A percentile compares a stretch with the other conserved stretches of the same genome.
phyloP scores from a whole-genome alignment of 2,329 filamentous ascomycete genomes.

The Colletotrichum spaethianum region DNA sequence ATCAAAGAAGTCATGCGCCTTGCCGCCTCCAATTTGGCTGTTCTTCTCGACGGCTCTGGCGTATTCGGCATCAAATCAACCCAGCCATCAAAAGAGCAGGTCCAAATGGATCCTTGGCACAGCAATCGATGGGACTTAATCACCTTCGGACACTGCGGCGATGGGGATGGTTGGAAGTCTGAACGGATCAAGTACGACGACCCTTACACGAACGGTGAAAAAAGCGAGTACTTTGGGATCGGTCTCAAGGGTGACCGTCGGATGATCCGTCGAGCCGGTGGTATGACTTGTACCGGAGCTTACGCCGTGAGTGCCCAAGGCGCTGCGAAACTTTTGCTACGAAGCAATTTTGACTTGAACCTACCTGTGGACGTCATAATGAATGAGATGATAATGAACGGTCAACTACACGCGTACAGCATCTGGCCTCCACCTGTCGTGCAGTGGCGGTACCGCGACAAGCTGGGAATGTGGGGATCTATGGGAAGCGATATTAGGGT shows the following conservation, averaged over 20 bases:
- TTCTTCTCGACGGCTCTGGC: constrained; percentile 19
- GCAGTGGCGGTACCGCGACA: constrained; percentile 46
- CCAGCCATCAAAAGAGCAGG: background rate
- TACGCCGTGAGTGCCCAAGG: constrained; percentile 48
- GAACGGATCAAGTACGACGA: constrained; percentile 24
- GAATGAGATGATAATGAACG: constrained; percentile 41
- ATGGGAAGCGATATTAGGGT: constrained; percentile 45
- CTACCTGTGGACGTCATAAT: constrained; percentile 48
- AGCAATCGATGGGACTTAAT: constrained; percentile 45
- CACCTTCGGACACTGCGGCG: constrained; percentile 45
- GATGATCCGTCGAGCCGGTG: constrained; percentile 44
- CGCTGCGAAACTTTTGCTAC: constrained; percentile 47
- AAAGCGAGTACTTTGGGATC: constrained; percentile 41
- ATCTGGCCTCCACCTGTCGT: constrained; percentile 46
- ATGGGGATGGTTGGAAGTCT: constrained; percentile 37
- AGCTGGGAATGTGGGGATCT: constrained; percentile 45
- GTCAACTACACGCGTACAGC: constrained; percentile 45
- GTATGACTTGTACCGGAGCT: constrained; percentile 46
- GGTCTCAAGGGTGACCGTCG: constrained; percentile 43
- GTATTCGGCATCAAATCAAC: constrained; percentile 10
- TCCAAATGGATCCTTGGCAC: constrained; percentile 43
- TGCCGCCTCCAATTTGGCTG: constrained; percentile 18
- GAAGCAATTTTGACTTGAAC: constrained; percentile 45
- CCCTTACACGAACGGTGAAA: constrained; percentile 13
- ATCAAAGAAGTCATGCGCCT: constrained; percentile 45